Evolutionary conservation across 1,284 basidiomycete species (phyloP).

Genomic region (Boletus sp.): DNA sequence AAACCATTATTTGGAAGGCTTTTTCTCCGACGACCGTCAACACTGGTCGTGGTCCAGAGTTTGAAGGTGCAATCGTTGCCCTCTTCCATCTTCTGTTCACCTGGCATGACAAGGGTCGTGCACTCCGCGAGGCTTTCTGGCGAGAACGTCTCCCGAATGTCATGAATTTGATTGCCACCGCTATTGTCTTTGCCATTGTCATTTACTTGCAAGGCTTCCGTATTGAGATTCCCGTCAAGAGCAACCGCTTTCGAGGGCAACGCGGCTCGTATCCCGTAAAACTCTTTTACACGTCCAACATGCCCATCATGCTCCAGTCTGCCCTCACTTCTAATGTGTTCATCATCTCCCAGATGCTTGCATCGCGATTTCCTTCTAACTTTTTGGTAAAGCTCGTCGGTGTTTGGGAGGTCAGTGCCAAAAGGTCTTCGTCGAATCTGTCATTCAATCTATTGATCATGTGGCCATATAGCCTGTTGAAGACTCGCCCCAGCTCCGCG

Average conservation of each 20-base stretch:
- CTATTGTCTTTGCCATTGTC: conserved; percentile 90
- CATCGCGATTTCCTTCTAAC: conserved; percentile 89
- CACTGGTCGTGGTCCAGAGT: conserved; percentile 97
- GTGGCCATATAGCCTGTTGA: conserved; percentile 71
- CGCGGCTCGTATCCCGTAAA: conserved; percentile 96
- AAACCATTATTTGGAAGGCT: conserved; percentile 99
- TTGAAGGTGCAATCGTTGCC: conserved; percentile 95
- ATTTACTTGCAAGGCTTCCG: conserved; percentile 99
- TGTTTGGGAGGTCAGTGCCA: conserved; percentile 87
- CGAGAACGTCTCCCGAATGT: conserved; percentile 96
- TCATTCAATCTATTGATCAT: background rate
- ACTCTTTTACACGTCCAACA: conserved; percentile 98
- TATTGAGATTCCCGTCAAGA: conserved; percentile 98
- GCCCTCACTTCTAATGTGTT: conserved; percentile 96
- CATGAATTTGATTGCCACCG: conserved; percentile 96
- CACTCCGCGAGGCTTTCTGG: conserved; percentile 98
- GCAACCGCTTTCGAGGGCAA: conserved; percentile 94
- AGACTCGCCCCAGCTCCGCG: conserved; percentile 90
- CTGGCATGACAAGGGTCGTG: conserved; percentile 98
- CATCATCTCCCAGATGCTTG: conserved; percentile 97
- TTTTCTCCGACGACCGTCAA: conserved; percentile 99
- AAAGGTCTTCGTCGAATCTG: background rate
- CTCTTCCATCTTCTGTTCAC: conserved; percentile 99
- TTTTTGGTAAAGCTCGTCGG: conserved; percentile 90
- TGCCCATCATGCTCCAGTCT: conserved; percentile 99